Conservation (phyloP, 805 yeast species). For the Candida suzukii region DNA sequence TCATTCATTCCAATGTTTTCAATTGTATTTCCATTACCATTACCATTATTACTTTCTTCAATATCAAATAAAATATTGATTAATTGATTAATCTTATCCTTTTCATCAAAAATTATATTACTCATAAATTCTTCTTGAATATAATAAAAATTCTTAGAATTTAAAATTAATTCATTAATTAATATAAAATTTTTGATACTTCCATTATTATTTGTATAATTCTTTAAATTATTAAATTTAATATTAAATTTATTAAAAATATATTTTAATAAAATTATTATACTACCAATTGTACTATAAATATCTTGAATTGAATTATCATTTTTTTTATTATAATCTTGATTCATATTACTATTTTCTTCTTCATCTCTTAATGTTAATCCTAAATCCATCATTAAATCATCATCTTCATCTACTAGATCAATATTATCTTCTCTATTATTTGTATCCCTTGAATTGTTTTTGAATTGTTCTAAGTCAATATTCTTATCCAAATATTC, state of each 20-base stretch:
- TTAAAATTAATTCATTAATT: not conserved
- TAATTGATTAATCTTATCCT: slow-evolving; percentile 56
- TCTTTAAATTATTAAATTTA: slow-evolving; percentile 1
- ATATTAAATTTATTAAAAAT: slow-evolving; percentile 9
- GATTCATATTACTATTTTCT: slow-evolving; percentile 36
- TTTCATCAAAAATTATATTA: slow-evolving; percentile 15
- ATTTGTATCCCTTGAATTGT: slow-evolving; percentile 9
- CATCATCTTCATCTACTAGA: slow-evolving; percentile 6
- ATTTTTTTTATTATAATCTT: slow-evolving; percentile 23
- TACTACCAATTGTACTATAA: slow-evolving; percentile 62
- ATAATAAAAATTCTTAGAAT: not conserved
- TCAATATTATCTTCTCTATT: not conserved
- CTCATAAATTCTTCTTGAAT: slow-evolving; percentile 5
- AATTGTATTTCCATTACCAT: too few relatives aligned
- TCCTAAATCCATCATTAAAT: slow-evolving; percentile 19
- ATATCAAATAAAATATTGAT: slow-evolving; percentile 67
- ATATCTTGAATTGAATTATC: slow-evolving; percentile 59
- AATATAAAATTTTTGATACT: not conserved
- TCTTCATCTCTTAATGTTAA: slow-evolving; percentile 35
- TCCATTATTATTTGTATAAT: not conserved
- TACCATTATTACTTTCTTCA: not conserved
- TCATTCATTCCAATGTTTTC: not conserved
- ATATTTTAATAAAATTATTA: slow-evolving; percentile 37
- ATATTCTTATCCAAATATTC: slow-evolving; percentile 42
- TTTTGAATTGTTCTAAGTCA: slow-evolving; percentile 15